Evolutionary conservation across 805 yeast species (phyloP).

Genomic region (Saccharomycopsis guyanensis): DNA sequence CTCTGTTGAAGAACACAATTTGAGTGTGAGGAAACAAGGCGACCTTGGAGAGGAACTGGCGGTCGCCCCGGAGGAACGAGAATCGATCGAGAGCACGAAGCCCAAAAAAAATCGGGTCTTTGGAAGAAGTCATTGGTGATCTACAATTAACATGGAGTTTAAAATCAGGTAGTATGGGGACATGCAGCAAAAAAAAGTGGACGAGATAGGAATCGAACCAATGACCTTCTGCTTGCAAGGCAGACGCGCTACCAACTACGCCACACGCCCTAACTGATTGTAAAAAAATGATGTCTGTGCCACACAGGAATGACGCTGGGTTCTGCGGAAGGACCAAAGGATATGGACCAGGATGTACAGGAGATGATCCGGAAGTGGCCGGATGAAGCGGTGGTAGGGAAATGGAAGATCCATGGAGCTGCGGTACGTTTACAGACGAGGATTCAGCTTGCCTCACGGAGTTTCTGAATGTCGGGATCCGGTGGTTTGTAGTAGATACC

Average conservation of each 20-base stretch:
- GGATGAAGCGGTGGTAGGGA: too few species aligned
- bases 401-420: too few species aligned
- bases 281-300: too few species aligned
- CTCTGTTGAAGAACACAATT: constrained; percentile 29
- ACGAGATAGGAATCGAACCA: constrained; percentile 76
- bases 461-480: too few species aligned
- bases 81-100: constrained; percentile 42
- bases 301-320: too few species aligned
- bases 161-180: neutral
- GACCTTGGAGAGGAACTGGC: constrained; percentile 37
- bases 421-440: too few species aligned
- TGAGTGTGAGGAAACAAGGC: constrained; percentile 36
- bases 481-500: too few species aligned
- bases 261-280: constrained; percentile 51
- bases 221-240: constrained; percentile 75
- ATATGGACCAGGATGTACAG: too few species aligned
- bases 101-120: constrained; percentile 10
- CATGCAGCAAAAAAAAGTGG: constrained; percentile 35
- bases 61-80: constrained; percentile 46
- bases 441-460: too few species aligned
- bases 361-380: too few species aligned
- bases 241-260: constrained; percentile 79
- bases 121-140: neutral
- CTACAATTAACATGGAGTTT: neutral
- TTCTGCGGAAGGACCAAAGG: too few species aligned